A percentile compares a stretch with the other conserved stretches of the same genome.
Conservation (phyloP, 139 green algal genomes). For the Tetraselmis striata region DNA sequence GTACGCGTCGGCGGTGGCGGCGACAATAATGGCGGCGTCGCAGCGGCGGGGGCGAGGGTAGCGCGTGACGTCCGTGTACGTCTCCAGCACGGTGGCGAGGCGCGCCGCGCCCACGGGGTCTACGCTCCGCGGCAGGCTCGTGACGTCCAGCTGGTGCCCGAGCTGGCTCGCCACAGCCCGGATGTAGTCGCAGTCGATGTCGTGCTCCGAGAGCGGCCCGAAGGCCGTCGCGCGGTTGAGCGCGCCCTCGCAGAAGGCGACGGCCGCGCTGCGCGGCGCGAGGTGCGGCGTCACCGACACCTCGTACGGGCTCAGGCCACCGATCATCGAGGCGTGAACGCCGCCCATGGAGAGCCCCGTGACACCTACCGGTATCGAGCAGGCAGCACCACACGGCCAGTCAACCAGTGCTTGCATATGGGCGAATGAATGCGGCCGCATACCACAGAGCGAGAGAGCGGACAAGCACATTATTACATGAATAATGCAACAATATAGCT, state of each 20-base stretch:
- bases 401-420: too few species aligned
- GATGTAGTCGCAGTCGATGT: not conserved
- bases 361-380: conserved; percentile 44
- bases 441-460: too few species aligned
- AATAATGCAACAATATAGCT: too few species aligned
- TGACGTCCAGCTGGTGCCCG: not conserved
- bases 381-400: too few species aligned
- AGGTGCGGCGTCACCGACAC: conserved; percentile 60
- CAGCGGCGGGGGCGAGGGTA: conserved; percentile 55
- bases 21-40: conserved; percentile 69
- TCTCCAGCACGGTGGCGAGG: conserved; percentile 67
- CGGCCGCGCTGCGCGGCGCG: conserved; percentile 62
- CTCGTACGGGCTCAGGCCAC: conserved; percentile 50
- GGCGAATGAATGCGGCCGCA: too few species aligned
- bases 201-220: conserved; percentile 16
- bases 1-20: conserved; percentile 54
- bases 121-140: conserved; percentile 10
- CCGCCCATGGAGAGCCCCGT: conserved; percentile 79
- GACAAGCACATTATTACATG: too few species aligned
- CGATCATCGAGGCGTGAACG: conserved; percentile 79
- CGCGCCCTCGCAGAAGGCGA: conserved; percentile 69
- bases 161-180: not conserved
- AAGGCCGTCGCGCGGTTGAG: conserved; percentile 53
- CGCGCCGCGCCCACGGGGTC: not conserved
- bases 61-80: conserved; percentile 69